Conservation (phyloP, 2,329 filamentous ascomycete species). For the Sporothrix mexicana region DNA sequence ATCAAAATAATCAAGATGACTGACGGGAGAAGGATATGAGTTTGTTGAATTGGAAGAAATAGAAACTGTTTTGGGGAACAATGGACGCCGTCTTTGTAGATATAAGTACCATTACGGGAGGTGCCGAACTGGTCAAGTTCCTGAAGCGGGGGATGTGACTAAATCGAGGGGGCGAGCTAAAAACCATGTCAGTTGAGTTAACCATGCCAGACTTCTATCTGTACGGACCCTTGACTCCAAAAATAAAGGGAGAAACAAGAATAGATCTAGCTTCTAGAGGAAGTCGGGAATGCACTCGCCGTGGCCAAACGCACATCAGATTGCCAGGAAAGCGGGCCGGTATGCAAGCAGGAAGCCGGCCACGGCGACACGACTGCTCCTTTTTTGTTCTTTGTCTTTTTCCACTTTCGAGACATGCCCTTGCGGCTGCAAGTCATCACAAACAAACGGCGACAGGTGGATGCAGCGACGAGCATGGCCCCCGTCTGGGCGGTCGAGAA, state of each 20-base stretch:
- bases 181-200: neutral
- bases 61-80: neutral
- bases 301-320: neutral
- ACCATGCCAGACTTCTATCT: neutral
- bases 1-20: neutral
- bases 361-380: neutral
- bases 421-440: neutral
- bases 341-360: neutral
- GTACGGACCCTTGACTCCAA: neutral
- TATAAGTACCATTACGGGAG: constrained; percentile 8
- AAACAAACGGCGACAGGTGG: neutral
- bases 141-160: neutral
- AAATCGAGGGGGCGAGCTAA: neutral
- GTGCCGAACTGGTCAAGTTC: constrained; percentile 23
- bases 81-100: constrained; percentile 7
- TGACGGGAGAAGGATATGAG: neutral
- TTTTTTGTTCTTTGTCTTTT: neutral
- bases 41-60: neutral
- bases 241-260: neutral
- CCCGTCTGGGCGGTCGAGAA: neutral
- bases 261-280: neutral
- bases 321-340: no score
- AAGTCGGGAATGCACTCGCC: neutral
- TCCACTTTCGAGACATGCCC: neutral
- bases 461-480: neutral